phyloP scores from a whole-genome alignment of 2,329 filamentous ascomycete genomes.

The Cylindrodendrum hubeiense region DNA sequence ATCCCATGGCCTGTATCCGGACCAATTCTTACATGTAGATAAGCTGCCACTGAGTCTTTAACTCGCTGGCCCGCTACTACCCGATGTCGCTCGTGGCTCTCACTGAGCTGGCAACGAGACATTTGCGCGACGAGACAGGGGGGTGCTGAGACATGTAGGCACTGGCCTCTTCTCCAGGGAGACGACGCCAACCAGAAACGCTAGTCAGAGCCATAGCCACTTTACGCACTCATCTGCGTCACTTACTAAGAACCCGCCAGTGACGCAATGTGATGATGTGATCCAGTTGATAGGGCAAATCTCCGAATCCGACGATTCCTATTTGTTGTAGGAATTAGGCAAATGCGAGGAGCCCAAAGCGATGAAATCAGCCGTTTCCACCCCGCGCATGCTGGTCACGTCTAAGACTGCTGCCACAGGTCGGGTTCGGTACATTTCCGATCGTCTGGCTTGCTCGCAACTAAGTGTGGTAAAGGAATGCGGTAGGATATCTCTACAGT shows the following conservation, averaged over 20 bases:
- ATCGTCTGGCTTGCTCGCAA: too few species aligned
- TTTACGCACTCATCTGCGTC: neutral
- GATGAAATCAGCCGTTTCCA: neutral
- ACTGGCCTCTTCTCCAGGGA: neutral
- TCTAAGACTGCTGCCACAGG: too few species aligned
- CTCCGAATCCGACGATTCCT: neutral
- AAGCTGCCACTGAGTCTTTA: neutral
- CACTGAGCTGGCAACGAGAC: constrained; percentile 10
- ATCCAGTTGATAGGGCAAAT: neutral
- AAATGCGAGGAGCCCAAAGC: neutral
- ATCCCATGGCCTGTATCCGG: neutral
- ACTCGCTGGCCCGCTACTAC: neutral
- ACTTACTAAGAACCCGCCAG: neutral
- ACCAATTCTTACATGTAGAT: neutral
- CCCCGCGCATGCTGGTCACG: neutral
- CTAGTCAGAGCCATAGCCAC: neutral
- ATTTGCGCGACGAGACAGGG: constrained; percentile 13
- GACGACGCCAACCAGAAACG: neutral
- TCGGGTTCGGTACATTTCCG: too few species aligned
- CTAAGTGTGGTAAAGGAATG: too few species aligned
- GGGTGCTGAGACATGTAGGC: constrained; percentile 16
- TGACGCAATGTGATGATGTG: neutral
- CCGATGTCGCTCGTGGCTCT: neutral
- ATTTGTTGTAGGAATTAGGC: neutral
- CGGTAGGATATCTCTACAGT: too few species aligned